Percentiles rank a stretch among this genome's conserved stretches.
These are phyloP conservation scores for Schwanniomyces etchellsii DNA, from an alignment of 1,139 yeast genomes.

Conservation along the genomic window DNA sequence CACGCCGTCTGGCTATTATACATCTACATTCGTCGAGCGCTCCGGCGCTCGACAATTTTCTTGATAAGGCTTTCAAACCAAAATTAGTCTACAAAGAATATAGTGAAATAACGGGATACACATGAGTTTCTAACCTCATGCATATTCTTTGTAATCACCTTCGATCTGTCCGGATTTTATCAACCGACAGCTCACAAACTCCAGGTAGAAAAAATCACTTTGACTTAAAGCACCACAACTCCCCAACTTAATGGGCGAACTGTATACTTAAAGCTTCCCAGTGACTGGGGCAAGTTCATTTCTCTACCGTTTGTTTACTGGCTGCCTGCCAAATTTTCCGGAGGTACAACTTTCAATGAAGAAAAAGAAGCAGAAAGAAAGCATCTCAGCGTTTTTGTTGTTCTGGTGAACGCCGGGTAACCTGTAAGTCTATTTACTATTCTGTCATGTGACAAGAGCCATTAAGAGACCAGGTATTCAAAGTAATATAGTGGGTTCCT, in stretches of 20 bases:
- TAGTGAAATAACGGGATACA: conserved; percentile 58
- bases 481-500: no score
- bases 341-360: conserved; percentile 35
- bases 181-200: conserved; percentile 33
- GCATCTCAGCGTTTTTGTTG: conserved; percentile 1
- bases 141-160: conserved; percentile 46
- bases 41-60: no score
- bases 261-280: conserved; percentile 12
- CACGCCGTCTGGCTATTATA: no score
- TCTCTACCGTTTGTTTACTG: conserved; percentile 8
- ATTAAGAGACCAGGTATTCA: no score
- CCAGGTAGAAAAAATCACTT: conserved; percentile 8
- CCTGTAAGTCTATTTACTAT: no score
- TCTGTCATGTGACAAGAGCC: no score
- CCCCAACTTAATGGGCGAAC: conserved; percentile 54
- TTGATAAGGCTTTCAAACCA: no score
- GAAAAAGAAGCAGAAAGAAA: conserved; percentile 10
- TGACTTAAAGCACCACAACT: conserved; percentile 15
- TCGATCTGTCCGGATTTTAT: conserved; percentile 41
- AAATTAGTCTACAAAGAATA: no score
- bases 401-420: no score
- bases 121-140: conserved; percentile 31
- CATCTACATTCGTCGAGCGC: no score
- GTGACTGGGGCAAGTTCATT: conserved; percentile 1
- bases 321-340: conserved; percentile 31